These are phyloP conservation scores for Lepidopterella palustris DNA, from an alignment of 495 filamentous ascomycete species.

Conservation along the genomic window DNA sequence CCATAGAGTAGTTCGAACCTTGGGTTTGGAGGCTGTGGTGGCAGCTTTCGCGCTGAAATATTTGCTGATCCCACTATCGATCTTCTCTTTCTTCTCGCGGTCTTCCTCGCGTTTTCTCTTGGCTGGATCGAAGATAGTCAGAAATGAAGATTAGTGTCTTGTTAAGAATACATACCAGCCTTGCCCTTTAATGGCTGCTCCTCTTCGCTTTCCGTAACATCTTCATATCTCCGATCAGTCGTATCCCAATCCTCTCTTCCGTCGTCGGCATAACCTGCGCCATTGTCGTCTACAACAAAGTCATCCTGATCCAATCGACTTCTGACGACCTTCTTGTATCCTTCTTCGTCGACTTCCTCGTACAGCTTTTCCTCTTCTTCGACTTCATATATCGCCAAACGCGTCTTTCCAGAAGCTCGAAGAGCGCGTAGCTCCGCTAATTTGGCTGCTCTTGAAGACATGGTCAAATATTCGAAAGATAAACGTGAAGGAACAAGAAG, in stretches of 20 bases:
- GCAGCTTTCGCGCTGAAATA: slow-evolving; percentile 78
- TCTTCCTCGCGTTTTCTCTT: slow-evolving; percentile 92
- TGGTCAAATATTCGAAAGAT: slow-evolving; percentile 11
- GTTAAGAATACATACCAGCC: slow-evolving; percentile 41
- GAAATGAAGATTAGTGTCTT: neutral
- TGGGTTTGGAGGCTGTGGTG: slow-evolving; percentile 65
- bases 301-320: slow-evolving; percentile 87
- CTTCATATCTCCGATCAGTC: slow-evolving; percentile 52
- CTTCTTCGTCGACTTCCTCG: slow-evolving; percentile 94
- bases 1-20: slow-evolving; percentile 45
- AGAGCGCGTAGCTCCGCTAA: slow-evolving; percentile 79
- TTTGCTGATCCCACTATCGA: slow-evolving; percentile 84
- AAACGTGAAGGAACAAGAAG: slow-evolving; percentile 2
- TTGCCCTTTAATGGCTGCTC: slow-evolving; percentile 61
- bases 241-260: slow-evolving; percentile 94
- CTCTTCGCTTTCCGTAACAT: slow-evolving; percentile 63
- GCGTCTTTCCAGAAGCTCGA: slow-evolving; percentile 83
- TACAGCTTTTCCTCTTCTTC: slow-evolving; percentile 80
- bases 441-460: slow-evolving; percentile 34
- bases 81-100: slow-evolving; percentile 72
- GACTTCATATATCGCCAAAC: slow-evolving; percentile 80
- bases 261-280: slow-evolving; percentile 74
- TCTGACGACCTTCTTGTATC: slow-evolving; percentile 92
- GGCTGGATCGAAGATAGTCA: slow-evolving; percentile 39
- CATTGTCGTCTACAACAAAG: slow-evolving; percentile 68